Base-by-base conservation (phyloP, 257 asterid species). In the Linderniella brevidens region DNA sequence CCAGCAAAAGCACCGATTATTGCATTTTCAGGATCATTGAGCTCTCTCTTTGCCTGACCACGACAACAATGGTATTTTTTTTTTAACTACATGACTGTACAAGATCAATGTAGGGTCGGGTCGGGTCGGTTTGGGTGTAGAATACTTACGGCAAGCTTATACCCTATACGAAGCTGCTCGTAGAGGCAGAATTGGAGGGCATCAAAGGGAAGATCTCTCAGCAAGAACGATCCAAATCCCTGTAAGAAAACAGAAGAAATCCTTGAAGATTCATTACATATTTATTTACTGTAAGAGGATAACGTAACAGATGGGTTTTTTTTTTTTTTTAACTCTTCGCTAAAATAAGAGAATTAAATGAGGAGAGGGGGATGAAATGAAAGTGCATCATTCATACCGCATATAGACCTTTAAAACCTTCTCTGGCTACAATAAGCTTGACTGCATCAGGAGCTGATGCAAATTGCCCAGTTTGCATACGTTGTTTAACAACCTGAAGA, bases 391-490 rank as follows among this genome's bases (percentile, higher is more conserved):
- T 80, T 45, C 69, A 49, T 80, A 88, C 97, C 78, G 93, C 97
- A 69, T 78, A 88, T 53, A 88, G 86, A 59, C 97, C 97, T 75
- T 58, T 80, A 60, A 80, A 76, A 18, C 97, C 92, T 72, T 88
- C 94, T 53, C 70, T 80, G 46, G 93, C 53, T 68, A 74, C 84
- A 58, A 88, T 76, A 46, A 80, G 69, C 44, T 82, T 74, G 47
- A 88, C 92, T 48, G 97, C 95, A 69, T 69, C 76, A 54, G 95
- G 90, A 29, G 95, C 90, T 50, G 97, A 84, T 54, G 72, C 66
- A 76, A 88, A 88, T 69, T 88, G 97, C 53, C 84, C 72, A 18
- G 95, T 88, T 61, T 88, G 97, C 95, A 88, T 69, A 51, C 97
- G 78, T 64, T 80, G 93, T 80, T 88, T 88, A 64, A 88, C 86